Percentiles rank a stretch among this genome's conserved stretches.
Evolutionary conservation across 208 protist species (phyloP).

Genomic region (Naegleria fowleri): DNA sequence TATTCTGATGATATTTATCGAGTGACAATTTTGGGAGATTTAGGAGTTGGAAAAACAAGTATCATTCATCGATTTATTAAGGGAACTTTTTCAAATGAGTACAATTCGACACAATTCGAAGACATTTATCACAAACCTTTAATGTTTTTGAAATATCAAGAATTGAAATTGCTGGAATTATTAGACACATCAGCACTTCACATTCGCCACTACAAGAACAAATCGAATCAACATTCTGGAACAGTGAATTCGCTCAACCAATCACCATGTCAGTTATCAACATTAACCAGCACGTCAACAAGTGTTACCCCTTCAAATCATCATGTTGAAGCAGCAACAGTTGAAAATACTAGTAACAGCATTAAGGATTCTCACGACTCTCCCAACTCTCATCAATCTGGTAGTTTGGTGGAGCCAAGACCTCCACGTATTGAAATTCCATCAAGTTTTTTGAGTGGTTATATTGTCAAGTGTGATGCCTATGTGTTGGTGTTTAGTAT

Average conservation of each 20-base stretch:
- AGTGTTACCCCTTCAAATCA: too few species aligned
- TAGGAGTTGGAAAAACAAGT: background rate
- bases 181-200: background rate
- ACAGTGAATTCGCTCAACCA: background rate
- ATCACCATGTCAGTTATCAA: too few species aligned
- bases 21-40: background rate
- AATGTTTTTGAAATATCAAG: background rate
- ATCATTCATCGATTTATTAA: background rate
- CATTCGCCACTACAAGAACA: background rate
- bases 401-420: too few species aligned
- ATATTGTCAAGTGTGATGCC: background rate
- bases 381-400: too few species aligned
- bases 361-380: too few species aligned
- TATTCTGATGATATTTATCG: background rate
- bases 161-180: background rate
- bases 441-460: background rate
- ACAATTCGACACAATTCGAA: background rate
- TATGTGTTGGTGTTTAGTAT: background rate
- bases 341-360: too few species aligned
- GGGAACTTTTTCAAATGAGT: background rate
- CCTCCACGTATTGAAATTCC: background rate
- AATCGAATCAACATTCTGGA: background rate
- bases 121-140: background rate
- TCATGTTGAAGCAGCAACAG: too few species aligned
- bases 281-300: too few species aligned